Percentiles rank a stretch among this genome's conserved stretches.
Conservation (phyloP, 805 yeast species). For the Wickerhamiella sorbophila region DNA sequence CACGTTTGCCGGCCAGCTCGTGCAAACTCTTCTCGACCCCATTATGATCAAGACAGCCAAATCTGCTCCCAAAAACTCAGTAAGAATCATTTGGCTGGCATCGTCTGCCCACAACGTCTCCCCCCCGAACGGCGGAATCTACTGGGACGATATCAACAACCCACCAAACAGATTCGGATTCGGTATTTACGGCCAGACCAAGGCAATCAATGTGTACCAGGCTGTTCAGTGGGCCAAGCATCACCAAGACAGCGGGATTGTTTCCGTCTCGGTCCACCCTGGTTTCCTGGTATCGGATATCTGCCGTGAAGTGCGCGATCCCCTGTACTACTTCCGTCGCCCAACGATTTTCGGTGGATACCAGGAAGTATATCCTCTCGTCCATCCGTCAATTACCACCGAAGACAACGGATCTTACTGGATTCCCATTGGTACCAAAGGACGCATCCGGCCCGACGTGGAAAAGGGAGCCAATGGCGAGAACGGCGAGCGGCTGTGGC, state of each 20-base stretch:
- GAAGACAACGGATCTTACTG: slow-evolving; percentile 27
- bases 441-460: slow-evolving; percentile 28
- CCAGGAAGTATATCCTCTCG: slow-evolving; percentile 31
- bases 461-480: slow-evolving; percentile 24
- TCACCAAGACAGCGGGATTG: slow-evolving; percentile 21
- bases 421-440: slow-evolving; percentile 31
- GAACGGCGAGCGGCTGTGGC: slow-evolving; percentile 27
- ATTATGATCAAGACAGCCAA: slow-evolving; percentile 25
- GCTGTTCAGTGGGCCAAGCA: slow-evolving; percentile 24
- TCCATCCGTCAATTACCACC: slow-evolving; percentile 26
- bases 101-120: slow-evolving; percentile 25
- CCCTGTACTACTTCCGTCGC: slow-evolving; percentile 11
- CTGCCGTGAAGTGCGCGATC: slow-evolving; percentile 17
- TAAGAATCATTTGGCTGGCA: slow-evolving; percentile 32
- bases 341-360: slow-evolving; percentile 31
- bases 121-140: slow-evolving; percentile 24
- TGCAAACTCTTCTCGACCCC: slow-evolving; percentile 25
- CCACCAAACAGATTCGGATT: slow-evolving; percentile 10
- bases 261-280: slow-evolving; percentile 28
- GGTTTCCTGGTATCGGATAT: slow-evolving; percentile 28
- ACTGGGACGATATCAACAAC: slow-evolving; percentile 26
- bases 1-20: slow-evolving; percentile 31
- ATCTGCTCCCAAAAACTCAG: slow-evolving; percentile 19
- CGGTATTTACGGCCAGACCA: slow-evolving; percentile 29
- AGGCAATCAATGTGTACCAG: slow-evolving; percentile 29